Base-by-base conservation (phyloP, 352 stramenopile genomes). In the Phytophthora agathidicida region DNA sequence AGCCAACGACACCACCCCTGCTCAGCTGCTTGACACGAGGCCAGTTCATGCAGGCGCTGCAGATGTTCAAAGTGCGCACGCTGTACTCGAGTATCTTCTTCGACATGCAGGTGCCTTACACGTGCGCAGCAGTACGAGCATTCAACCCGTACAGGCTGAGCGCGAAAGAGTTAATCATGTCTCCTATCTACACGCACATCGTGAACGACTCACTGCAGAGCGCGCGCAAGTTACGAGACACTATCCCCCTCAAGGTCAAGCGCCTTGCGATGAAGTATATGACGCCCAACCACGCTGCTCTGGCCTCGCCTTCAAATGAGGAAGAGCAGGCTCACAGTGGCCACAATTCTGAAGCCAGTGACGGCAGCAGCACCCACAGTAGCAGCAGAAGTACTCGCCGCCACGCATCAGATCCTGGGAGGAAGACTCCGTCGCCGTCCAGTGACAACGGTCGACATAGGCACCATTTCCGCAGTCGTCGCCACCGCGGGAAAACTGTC, bases 81-180 rank as follows among this genome's bases (percentile, higher is more conserved):
- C 35, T 93, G 54, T 94, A 94, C 60, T 73, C 81, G 8, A 94
- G 81, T 28, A 72, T 94, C 17, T 94, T 92, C 59, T 89, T 86
- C 39, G 85, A 94, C 47, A 54, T 93, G 35, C 79, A 91, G 36
- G 85, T 92, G 24, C 81, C 85, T n/a, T 94, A 89, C 67, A 85
- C 83, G 26, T 88, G 79, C 39, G 83, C 75, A 0, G 69, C 83
- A 5, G 79, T 94, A 31, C 83, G 85, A 9, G 76, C 81, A n/a
- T 94, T 80, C 57, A 94, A 94, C 39, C 85, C 85, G 48, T 94
- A 94, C 45, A 81, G 82, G 3, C 55, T 60, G 49, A 73, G 88
- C 37, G 46, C 53, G 2, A 65, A 73, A 14, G 63, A 77, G 35
- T 61, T 60, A 14, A n/a, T 66, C 37, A 78, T 78, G 42, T 94